These are phyloP conservation scores for Talaromyces sp. DNA, from an alignment of 2,329 filamentous ascomycete genomes.

Conservation along the genomic window DNA sequence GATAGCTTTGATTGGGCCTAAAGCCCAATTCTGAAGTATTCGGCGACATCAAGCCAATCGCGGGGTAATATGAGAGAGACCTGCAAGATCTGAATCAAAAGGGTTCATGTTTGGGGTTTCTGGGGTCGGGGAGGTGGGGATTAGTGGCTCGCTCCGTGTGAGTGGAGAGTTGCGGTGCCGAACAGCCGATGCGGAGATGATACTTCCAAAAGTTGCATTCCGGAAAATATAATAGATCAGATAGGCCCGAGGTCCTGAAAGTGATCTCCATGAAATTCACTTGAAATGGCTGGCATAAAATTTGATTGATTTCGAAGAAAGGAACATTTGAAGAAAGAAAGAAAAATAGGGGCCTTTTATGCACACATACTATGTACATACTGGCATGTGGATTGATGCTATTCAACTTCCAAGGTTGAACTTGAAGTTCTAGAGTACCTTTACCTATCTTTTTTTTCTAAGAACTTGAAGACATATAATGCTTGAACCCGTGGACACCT, in stretches of 20 bases:
- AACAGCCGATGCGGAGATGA: constrained; percentile 23
- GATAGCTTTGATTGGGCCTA: not conserved
- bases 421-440: too few relatives aligned
- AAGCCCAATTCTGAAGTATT: not conserved
- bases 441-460: too few relatives aligned
- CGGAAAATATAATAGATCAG: not conserved
- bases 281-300: too few relatives aligned
- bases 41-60: constrained; percentile 20
- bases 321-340: not conserved
- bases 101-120: not conserved
- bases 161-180: constrained; percentile 18
- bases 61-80: not conserved
- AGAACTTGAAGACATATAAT: too few relatives aligned
- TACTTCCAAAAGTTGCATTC: too few relatives aligned
- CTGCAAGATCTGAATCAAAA: not conserved
- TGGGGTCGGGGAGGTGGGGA: not conserved
- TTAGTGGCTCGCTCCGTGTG: not conserved
- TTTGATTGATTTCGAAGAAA: not conserved
- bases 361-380: too few relatives aligned
- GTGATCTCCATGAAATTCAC: not conserved
- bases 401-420: too few relatives aligned
- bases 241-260: not conserved
- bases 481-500: too few relatives aligned
- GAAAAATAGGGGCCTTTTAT: not conserved
- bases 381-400: too few relatives aligned